Percentiles rank a stretch among this genome's conserved stretches.
These are phyloP conservation scores for Vitis cinerea DNA, from an alignment of 164 flowering plant species.

Conservation along the genomic window DNA sequence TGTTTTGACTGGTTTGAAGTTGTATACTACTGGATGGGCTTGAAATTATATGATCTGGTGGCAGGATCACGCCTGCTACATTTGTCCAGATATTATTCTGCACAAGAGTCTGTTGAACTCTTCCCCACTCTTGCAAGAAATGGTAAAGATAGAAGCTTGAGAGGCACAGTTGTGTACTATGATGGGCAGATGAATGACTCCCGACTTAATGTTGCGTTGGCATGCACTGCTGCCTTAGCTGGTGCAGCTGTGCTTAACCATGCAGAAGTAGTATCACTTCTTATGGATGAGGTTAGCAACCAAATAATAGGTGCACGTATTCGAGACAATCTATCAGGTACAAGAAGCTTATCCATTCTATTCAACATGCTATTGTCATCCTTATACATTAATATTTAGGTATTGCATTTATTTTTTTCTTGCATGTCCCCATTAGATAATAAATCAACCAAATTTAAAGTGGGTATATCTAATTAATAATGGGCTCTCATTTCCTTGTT, in stretches of 20 bases:
- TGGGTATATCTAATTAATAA: too few species aligned
- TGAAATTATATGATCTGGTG: constrained; percentile 92
- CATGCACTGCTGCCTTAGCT: constrained; percentile 94
- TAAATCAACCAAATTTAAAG: too few species aligned
- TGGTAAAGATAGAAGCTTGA: constrained; percentile 63
- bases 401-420: not conserved
- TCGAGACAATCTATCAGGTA: constrained; percentile 83
- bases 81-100: constrained; percentile 91
- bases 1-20: constrained; percentile 97
- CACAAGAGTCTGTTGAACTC: constrained; percentile 81
- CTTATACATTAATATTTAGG: not conserved
- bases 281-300: constrained; percentile 65
- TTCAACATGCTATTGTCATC: not conserved
- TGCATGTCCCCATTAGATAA: not conserved
- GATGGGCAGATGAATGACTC: constrained; percentile 99
- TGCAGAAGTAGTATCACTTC: constrained; percentile 84
- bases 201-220: constrained; percentile 87
- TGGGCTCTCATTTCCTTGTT: too few species aligned
- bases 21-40: constrained; percentile 88
- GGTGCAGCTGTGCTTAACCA: constrained; percentile 97
- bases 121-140: constrained; percentile 94
- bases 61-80: constrained; percentile 81
- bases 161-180: constrained; percentile 93
- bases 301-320: constrained; percentile 83
- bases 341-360: not conserved